Percentiles rank a stretch among this genome's conserved stretches.
Evolutionary conservation across 75 land plant genomes (phyloP).

Genomic region (Sequoiadendron giganteum): DNA sequence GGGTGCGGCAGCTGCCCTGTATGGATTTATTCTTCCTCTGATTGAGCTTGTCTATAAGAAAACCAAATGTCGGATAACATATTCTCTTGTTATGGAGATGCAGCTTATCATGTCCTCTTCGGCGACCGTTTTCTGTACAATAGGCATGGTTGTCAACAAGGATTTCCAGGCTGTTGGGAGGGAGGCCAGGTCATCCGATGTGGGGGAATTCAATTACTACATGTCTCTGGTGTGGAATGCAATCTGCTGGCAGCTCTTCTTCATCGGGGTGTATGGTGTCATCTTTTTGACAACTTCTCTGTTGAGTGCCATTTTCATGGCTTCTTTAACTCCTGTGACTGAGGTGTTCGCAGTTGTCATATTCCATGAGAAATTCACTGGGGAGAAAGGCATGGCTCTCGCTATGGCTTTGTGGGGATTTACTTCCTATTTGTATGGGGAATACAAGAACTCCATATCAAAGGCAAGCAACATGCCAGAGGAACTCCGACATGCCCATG

Average conservation of each 20-base stretch:
- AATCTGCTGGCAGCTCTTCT: no score
- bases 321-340: constrained; percentile 14
- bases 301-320: constrained; percentile 12
- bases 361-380: constrained; percentile 25
- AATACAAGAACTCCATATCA: constrained; percentile 7
- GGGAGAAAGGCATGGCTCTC: constrained; percentile 25
- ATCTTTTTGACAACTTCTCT: constrained; percentile 10
- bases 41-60: neutral
- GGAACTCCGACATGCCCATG: neutral
- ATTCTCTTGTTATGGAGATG: no score
- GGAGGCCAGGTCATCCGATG: no score
- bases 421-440: constrained; percentile 34
- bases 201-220: no score
- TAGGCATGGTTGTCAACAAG: no score
- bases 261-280: no score
- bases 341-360: constrained; percentile 20
- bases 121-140: no score
- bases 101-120: no score
- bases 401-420: constrained; percentile 36
- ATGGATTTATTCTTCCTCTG: constrained; percentile 22
- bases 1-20: constrained; percentile 17
- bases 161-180: no score
- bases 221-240: no score
- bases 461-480: neutral
- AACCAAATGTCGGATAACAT: no score